Evolutionary conservation across 106 monocot genomes (phyloP).

Genomic region (Posidonia australis): DNA sequence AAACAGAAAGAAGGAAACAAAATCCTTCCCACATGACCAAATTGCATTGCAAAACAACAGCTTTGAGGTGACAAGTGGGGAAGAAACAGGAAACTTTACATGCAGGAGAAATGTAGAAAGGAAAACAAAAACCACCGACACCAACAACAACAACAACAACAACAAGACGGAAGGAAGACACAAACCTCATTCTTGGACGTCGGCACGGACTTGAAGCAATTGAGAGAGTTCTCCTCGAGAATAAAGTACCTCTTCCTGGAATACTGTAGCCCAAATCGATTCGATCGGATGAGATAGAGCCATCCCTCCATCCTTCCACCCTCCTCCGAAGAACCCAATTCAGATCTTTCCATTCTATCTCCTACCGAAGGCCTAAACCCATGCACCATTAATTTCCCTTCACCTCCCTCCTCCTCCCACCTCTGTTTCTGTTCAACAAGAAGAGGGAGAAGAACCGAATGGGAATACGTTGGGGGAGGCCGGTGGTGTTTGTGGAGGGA

Average conservation of each 20-base stretch:
- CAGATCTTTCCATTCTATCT: slow-evolving; percentile 1
- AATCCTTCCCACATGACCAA: background rate
- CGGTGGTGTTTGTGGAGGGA: too few relatives aligned
- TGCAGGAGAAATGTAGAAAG: background rate
- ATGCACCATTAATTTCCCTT: background rate
- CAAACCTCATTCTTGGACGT: slow-evolving; percentile 16
- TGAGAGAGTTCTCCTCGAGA: slow-evolving; percentile 35
- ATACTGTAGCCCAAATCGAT: slow-evolving; percentile 43
- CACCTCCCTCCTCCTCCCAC: background rate
- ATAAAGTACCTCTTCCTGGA: slow-evolving; percentile 48
- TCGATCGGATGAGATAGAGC: slow-evolving; percentile 54
- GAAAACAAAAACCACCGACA: background rate
- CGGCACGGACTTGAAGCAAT: slow-evolving; percentile 38
- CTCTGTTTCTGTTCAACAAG: background rate
- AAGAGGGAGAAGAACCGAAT: too few relatives aligned
- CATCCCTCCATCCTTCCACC: slow-evolving; percentile 42
- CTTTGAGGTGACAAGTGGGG: background rate
- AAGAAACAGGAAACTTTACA: background rate
- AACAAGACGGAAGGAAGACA: background rate
- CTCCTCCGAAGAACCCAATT: slow-evolving; percentile 12
- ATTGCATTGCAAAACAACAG: background rate
- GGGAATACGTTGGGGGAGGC: too few relatives aligned
- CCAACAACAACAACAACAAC: background rate
- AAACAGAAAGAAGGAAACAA: too few relatives aligned
- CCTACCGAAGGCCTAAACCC: background rate